Percentiles rank a stretch among this genome's conserved stretches.
These are phyloP conservation scores for Hyaloscypha finlandica DNA, from an alignment of 495 filamentous ascomycete genomes.

Conservation along the genomic window DNA sequence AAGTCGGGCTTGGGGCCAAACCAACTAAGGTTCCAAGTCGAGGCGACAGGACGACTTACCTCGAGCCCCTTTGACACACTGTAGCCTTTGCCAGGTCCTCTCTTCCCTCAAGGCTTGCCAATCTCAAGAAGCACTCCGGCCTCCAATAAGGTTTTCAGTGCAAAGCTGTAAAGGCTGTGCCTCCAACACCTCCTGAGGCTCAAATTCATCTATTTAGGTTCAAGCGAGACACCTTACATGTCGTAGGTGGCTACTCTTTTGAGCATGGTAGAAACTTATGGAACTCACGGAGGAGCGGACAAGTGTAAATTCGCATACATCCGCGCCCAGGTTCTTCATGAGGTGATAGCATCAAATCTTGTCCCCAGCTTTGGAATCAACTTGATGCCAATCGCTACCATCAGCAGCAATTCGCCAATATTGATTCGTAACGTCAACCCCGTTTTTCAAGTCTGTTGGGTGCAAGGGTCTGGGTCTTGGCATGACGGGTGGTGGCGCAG, in stretches of 20 bases:
- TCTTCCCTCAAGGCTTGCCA: not conserved
- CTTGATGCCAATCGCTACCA: not conserved
- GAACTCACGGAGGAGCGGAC: too few species aligned
- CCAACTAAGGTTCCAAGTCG: too few species aligned
- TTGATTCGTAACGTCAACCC: slow-evolving; percentile 18
- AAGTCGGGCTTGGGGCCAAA: too few species aligned
- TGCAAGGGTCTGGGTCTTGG: slow-evolving; percentile 1
- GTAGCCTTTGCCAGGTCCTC: too few species aligned
- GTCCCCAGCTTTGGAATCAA: not conserved
- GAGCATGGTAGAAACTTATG: not conserved
- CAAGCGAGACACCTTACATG: not conserved
- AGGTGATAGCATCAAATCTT: not conserved
- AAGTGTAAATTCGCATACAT: too few species aligned
- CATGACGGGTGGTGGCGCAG: slow-evolving; percentile 24
- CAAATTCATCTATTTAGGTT: too few species aligned
- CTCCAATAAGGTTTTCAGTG: too few species aligned
- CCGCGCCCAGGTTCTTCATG: too few species aligned
- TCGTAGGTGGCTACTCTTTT: not conserved
- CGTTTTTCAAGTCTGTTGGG: not conserved
- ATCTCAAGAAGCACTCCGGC: not conserved
- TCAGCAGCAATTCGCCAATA: not conserved
- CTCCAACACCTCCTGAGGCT: too few species aligned
- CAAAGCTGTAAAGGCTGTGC: too few species aligned
- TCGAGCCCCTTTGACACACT: not conserved
- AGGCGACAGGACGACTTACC: too few species aligned